These are phyloP conservation scores for Aspergillus sp. DNA, from an alignment of 2,329 filamentous ascomycete genomes.

Conservation along the genomic window DNA sequence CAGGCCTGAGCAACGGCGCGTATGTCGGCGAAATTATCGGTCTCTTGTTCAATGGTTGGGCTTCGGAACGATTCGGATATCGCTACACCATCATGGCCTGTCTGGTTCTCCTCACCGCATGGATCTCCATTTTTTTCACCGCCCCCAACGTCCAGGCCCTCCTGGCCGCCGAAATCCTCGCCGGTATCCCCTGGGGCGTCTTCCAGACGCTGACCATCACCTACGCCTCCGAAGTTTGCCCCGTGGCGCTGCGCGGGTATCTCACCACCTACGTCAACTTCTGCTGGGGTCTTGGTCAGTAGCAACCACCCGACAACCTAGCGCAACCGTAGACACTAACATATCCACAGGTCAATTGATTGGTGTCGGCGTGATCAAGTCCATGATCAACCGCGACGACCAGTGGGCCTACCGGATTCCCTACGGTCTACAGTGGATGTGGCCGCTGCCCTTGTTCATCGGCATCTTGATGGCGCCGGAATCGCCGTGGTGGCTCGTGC, in stretches of 20 bases:
- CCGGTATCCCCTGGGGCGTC: slow-evolving; percentile 52
- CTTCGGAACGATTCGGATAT: slow-evolving; percentile 52
- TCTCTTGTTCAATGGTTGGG: slow-evolving; percentile 50
- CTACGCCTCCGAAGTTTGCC: slow-evolving; percentile 48
- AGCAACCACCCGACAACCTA: too few relatives aligned
- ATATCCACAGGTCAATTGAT: slow-evolving; percentile 41
- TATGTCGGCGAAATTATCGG: slow-evolving; percentile 49
- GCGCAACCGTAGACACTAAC: too few relatives aligned
- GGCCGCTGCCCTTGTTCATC: slow-evolving; percentile 49
- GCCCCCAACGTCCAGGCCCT: slow-evolving; percentile 47
- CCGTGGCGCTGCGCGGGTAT: slow-evolving; percentile 44
- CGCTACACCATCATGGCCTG: slow-evolving; percentile 50
- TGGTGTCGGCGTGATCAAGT: slow-evolving; percentile 50
- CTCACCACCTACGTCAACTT: slow-evolving; percentile 48
- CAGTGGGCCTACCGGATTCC: slow-evolving; percentile 54
- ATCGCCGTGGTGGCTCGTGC: slow-evolving; percentile 52
- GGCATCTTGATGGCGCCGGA: slow-evolving; percentile 50
- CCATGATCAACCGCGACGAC: slow-evolving; percentile 45
- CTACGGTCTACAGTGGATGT: slow-evolving; percentile 54
- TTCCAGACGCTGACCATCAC: slow-evolving; percentile 50
- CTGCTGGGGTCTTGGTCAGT: slow-evolving; percentile 42
- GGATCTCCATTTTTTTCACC: slow-evolving; percentile 52
- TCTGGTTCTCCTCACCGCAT: slow-evolving; percentile 45
- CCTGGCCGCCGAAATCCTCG: slow-evolving; percentile 51
- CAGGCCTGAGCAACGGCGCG: slow-evolving; percentile 44